These are phyloP conservation scores for Stagonosporopsis vannaccii DNA, from an alignment of 2,329 filamentous ascomycete genomes.

Conservation along the genomic window DNA sequence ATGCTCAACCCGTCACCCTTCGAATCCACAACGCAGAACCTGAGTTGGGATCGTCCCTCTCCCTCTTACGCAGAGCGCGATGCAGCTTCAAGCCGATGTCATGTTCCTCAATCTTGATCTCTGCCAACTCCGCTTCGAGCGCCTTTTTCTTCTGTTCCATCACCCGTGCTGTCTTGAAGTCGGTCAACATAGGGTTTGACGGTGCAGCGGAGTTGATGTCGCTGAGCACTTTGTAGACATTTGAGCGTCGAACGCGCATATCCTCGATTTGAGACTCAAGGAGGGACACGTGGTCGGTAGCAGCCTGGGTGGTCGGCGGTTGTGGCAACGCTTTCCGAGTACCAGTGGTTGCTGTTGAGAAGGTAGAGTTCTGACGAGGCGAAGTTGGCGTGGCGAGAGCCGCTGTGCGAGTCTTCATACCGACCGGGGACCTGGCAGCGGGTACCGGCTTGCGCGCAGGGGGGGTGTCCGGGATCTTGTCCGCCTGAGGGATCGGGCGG, in stretches of 20 bases:
- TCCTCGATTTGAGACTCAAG: slow-evolving; percentile 52
- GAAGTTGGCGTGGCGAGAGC: slow-evolving; percentile 26
- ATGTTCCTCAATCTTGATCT: slow-evolving; percentile 49
- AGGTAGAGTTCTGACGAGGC: slow-evolving; percentile 30
- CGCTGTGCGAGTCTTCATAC: slow-evolving; percentile 25
- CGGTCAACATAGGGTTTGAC: slow-evolving; percentile 49
- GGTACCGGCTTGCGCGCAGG: slow-evolving; percentile 39
- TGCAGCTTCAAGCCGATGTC: slow-evolving; percentile 51
- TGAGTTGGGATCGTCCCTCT: slow-evolving; percentile 45
- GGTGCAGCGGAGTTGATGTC: slow-evolving; percentile 47
- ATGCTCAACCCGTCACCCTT: slow-evolving; percentile 42
- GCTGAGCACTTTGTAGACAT: slow-evolving; percentile 46
- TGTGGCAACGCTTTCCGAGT: slow-evolving; percentile 49
- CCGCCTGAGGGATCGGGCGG: slow-evolving; percentile 38
- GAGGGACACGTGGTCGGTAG: slow-evolving; percentile 45
- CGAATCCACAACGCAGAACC: slow-evolving; percentile 50
- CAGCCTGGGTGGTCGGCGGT: slow-evolving; percentile 45
- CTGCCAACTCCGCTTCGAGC: slow-evolving; percentile 48
- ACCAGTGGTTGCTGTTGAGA: slow-evolving; percentile 33
- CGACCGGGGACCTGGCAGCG: slow-evolving; percentile 25
- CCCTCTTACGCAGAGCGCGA: slow-evolving; percentile 50
- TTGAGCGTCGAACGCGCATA: slow-evolving; percentile 46
- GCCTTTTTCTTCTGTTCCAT: slow-evolving; percentile 46
- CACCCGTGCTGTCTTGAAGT: slow-evolving; percentile 44
- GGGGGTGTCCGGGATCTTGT: slow-evolving; percentile 27